Evolutionary conservation across 1,284 basidiomycete genomes (phyloP).

Genomic region (Boletus albobrunnescens): DNA sequence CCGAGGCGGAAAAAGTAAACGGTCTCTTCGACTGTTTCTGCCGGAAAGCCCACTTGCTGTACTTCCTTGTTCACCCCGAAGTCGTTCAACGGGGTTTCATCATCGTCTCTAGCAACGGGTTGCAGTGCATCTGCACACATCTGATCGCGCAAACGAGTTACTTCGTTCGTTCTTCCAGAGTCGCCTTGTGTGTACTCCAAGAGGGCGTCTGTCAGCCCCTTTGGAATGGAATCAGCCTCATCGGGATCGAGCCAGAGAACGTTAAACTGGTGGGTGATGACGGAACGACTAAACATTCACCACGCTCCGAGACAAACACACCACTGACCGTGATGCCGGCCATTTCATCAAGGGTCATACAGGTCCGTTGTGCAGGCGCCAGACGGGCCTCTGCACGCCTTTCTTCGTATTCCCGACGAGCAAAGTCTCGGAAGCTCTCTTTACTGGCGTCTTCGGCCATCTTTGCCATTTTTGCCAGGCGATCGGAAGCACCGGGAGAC

Average conservation of each 20-base stretch:
- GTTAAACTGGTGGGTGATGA: conserved; percentile 56
- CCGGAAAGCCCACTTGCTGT: conserved; percentile 40
- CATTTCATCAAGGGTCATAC: conserved; percentile 66
- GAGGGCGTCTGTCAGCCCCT: conserved; percentile 57
- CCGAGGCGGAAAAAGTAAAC: conserved; percentile 62
- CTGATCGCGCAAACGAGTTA: conserved; percentile 54
- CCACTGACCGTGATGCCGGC: conserved; percentile 55
- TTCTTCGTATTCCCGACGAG: conserved; percentile 68
- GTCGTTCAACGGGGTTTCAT: conserved; percentile 30
- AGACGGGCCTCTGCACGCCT: conserved; percentile 66
- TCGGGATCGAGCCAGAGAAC: conserved; percentile 70
- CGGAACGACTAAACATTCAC: conserved; percentile 3
- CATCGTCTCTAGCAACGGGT: conserved; percentile 37
- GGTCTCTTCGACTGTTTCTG: conserved; percentile 61
- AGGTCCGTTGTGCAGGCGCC: conserved; percentile 66
- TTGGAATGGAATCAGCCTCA: conserved; percentile 60
- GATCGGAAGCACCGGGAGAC: conserved; percentile 58
- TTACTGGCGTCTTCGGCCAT: conserved; percentile 57
- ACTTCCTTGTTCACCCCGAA: conserved; percentile 12
- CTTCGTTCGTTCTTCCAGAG: conserved; percentile 33
- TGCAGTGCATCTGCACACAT: conserved; percentile 68
- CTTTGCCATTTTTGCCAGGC: conserved; percentile 70
- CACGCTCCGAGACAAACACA: not conserved
- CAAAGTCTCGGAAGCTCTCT: conserved; percentile 60
- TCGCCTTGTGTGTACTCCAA: conserved; percentile 37